phyloP scores from a whole-genome alignment of 106 monocot species.

The Acorus gramineus region DNA sequence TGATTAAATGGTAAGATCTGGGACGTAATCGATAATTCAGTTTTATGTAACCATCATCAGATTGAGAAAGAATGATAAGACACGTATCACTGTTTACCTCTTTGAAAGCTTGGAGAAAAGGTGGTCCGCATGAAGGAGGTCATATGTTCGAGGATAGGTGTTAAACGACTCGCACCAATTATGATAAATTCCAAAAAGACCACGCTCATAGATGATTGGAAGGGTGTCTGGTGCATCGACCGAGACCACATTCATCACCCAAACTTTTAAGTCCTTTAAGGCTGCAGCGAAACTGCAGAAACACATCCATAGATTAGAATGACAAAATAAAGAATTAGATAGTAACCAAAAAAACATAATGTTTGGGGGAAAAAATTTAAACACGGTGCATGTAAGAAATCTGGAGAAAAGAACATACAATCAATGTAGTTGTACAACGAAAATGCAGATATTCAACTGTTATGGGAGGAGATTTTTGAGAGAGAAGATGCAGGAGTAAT shows the following conservation, averaged over 20 bases:
- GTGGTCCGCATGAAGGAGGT: slow-evolving; percentile 91
- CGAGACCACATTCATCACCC: slow-evolving; percentile 91
- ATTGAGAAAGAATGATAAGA: background rate
- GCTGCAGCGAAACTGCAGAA: slow-evolving; percentile 75
- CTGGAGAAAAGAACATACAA: too few species aligned
- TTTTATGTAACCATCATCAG: background rate
- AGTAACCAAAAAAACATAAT: too few species aligned
- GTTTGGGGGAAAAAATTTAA: too few species aligned
- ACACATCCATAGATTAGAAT: background rate
- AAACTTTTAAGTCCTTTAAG: slow-evolving; percentile 60
- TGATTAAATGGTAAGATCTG: too few species aligned
- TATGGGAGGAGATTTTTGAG: too few species aligned
- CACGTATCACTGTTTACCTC: slow-evolving; percentile 33
- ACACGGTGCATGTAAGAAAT: too few species aligned
- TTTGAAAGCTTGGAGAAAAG: slow-evolving; percentile 65
- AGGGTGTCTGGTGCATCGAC: slow-evolving; percentile 86
- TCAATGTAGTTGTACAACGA: too few species aligned
- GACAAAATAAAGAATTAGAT: too few species aligned
- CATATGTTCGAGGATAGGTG: slow-evolving; percentile 87
- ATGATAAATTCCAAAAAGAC: slow-evolving; percentile 90
- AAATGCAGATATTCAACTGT: too few species aligned
- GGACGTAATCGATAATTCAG: too few species aligned
- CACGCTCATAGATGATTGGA: slow-evolving; percentile 85
- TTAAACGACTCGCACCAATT: slow-evolving; percentile 96
- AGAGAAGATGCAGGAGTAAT: too few species aligned